phyloP scores from a whole-genome alignment of 805 yeast genomes.

The Suhomyces kilbournensis region DNA sequence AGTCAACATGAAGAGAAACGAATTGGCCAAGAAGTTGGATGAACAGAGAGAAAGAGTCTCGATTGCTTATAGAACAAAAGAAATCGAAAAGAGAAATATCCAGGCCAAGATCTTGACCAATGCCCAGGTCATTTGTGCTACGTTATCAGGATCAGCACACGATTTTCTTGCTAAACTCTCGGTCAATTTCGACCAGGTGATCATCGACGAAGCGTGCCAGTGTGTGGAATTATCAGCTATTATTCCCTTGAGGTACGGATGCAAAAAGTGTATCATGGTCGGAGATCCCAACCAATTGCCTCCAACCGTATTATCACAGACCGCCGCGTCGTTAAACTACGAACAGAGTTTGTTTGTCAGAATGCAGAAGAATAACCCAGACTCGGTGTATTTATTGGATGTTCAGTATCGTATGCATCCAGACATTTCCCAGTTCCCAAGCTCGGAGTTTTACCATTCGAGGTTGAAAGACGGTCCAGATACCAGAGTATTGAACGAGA shows the following conservation, averaged over 20 bases:
- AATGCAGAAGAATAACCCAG: constrained; percentile 68
- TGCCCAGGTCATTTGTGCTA: constrained; percentile 86
- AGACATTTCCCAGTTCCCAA: constrained; percentile 81
- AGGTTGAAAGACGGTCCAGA: constrained; percentile 72
- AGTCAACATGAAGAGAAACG: constrained; percentile 60
- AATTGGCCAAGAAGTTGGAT: constrained; percentile 70
- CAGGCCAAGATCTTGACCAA: constrained; percentile 69
- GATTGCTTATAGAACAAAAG: constrained; percentile 68
- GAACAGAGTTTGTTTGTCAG: constrained; percentile 93
- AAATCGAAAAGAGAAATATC: constrained; percentile 68
- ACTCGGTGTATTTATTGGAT: constrained; percentile 68
- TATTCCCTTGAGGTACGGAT: constrained; percentile 90
- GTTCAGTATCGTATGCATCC: constrained; percentile 98
- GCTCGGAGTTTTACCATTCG: constrained; percentile 74
- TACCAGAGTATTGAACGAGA: constrained; percentile 55
- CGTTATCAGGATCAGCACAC: constrained; percentile 93
- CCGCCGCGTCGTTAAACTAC: constrained; percentile 74
- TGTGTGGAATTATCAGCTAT: constrained; percentile 90
- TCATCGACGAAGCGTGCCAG: constrained; percentile 97
- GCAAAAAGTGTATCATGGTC: constrained; percentile 88
- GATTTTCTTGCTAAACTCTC: constrained; percentile 74
- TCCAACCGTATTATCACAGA: constrained; percentile 90
- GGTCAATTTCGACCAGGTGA: constrained; percentile 81
- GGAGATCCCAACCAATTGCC: constrained; percentile 99
- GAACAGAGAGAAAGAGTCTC: constrained; percentile 72